Conservation (phyloP, 495 filamentous ascomycete genomes). For the Aspergillus nanangensis region DNA sequence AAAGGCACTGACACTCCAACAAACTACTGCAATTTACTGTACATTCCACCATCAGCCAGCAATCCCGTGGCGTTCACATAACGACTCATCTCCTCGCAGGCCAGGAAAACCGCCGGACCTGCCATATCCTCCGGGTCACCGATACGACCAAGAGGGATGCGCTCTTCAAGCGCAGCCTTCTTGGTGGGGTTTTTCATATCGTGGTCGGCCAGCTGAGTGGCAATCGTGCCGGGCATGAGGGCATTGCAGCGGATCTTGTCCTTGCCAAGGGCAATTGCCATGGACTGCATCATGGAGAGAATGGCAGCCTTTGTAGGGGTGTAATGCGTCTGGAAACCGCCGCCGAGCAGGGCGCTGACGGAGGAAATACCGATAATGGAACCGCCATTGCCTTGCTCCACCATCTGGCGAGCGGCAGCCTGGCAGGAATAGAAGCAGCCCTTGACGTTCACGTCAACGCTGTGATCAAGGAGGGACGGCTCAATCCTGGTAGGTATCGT, state of each 20-base stretch:
- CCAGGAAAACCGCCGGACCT: conserved; percentile 27
- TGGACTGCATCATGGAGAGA: conserved; percentile 41
- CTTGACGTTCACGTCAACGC: conserved; percentile 50
- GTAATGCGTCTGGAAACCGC: conserved; percentile 35
- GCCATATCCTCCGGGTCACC: conserved; percentile 30
- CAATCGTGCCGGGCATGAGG: conserved; percentile 22
- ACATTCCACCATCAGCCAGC: conserved; percentile 24
- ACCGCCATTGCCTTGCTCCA: conserved; percentile 32
- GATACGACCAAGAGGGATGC: conserved; percentile 64
- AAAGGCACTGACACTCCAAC: no score
- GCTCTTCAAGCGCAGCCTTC: conserved; percentile 67
- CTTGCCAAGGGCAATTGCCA: conserved; percentile 24
- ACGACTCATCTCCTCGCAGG: conserved; percentile 23
- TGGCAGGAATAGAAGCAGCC: conserved; percentile 72
- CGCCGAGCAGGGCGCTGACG: conserved; percentile 29
- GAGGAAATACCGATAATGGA: conserved; percentile 47
- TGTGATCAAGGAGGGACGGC: conserved; percentile 33
- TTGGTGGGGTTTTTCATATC: conserved; percentile 59
- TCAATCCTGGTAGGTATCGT: conserved; percentile 23
- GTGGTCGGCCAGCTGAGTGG: conserved; percentile 59
- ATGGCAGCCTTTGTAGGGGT: conserved; percentile 46
- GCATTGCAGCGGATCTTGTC: conserved; percentile 30
- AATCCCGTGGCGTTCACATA: conserved; percentile 23
- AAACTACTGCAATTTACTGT: conserved; percentile 22
- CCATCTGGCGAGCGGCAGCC: conserved; percentile 27